These are phyloP conservation scores for Tricholoma sp. DNA, from an alignment of 768 basidiomycete genomes.

Conservation along the genomic window DNA sequence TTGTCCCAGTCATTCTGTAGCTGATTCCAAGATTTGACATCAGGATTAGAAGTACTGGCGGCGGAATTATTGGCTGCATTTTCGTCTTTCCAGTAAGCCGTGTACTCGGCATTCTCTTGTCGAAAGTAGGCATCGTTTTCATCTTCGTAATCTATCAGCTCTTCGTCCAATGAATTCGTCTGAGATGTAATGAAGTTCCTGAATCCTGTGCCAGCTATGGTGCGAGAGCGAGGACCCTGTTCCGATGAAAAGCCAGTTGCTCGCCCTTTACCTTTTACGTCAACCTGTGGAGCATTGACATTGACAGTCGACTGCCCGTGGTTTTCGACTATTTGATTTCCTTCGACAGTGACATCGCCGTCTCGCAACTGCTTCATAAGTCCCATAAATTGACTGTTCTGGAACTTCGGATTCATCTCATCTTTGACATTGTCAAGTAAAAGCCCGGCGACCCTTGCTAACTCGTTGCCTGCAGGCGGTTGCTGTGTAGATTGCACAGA, in stretches of 20 bases:
- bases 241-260: conserved; percentile 26
- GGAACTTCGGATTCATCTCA: conserved; percentile 80
- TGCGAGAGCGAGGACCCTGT: background rate
- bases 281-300: conserved; percentile 12
- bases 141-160: conserved; percentile 28
- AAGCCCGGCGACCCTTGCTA: conserved; percentile 75
- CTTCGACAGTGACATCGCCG: conserved; percentile 71
- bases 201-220: background rate
- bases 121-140: conserved; percentile 65
- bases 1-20: conserved; percentile 78
- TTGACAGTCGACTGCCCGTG: conserved; percentile 24
- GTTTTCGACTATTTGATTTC: conserved; percentile 68
- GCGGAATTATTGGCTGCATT: conserved; percentile 16
- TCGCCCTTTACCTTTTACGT: conserved; percentile 69
- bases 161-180: background rate
- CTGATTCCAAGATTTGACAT: conserved; percentile 49
- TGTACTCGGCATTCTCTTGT: conserved; percentile 66
- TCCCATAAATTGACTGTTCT: conserved; percentile 77
- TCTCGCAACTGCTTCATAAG: conserved; percentile 86
- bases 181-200: background rate
- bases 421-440: conserved; percentile 72
- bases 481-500: conserved; percentile 13
- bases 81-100: conserved; percentile 51
- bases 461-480: conserved; percentile 53
- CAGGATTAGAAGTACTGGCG: conserved; percentile 15